A percentile compares a stretch with the other conserved stretches of the same genome.
phyloP scores from a whole-genome alignment of 2,329 filamentous ascomycete genomes.

The Exophiala mesophila region DNA sequence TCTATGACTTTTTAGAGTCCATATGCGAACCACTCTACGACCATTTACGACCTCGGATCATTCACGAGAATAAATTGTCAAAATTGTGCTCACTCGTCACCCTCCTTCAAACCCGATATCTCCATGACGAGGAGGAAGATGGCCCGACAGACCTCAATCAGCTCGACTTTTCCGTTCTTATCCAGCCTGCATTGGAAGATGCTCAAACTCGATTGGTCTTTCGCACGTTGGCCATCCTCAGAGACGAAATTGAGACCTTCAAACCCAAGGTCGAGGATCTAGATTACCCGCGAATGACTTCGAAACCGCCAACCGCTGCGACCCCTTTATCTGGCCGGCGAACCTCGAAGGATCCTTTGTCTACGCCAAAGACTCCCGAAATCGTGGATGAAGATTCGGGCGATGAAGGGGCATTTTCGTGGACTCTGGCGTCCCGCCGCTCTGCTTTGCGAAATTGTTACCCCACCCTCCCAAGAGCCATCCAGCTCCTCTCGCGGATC shows the following conservation, averaged over 20 bases:
- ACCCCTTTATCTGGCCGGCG: conserved; percentile 30
- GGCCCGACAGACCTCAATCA: conserved; percentile 48
- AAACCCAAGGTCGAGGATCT: conserved; percentile 61
- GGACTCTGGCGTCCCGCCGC: conserved; percentile 22
- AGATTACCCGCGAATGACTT: conserved; percentile 55
- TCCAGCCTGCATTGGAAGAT: conserved; percentile 63
- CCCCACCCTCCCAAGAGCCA: conserved; percentile 61
- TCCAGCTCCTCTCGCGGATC: conserved; percentile 64
- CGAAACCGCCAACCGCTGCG: conserved; percentile 31
- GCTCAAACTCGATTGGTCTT: conserved; percentile 64
- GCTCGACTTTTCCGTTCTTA: conserved; percentile 58
- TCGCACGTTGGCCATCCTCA: conserved; percentile 57
- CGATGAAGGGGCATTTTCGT: conserved; percentile 22
- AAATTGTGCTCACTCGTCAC: conserved; percentile 64
- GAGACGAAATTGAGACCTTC: conserved; percentile 63
- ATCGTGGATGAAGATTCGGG: conserved; percentile 49
- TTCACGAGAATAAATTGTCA: conserved; percentile 61
- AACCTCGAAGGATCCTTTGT: conserved; percentile 31
- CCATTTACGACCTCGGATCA: conserved; percentile 59
- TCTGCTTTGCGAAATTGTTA: conserved; percentile 37
- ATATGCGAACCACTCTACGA: conserved; percentile 65
- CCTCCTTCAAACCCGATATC: conserved; percentile 60
- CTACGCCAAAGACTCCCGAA: conserved; percentile 35
- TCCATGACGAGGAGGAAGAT: conserved; percentile 54
- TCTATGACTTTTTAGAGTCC: conserved; percentile 63